Conservation (phyloP, 768 basidiomycete genomes). For the Lenzites betulinus region DNA sequence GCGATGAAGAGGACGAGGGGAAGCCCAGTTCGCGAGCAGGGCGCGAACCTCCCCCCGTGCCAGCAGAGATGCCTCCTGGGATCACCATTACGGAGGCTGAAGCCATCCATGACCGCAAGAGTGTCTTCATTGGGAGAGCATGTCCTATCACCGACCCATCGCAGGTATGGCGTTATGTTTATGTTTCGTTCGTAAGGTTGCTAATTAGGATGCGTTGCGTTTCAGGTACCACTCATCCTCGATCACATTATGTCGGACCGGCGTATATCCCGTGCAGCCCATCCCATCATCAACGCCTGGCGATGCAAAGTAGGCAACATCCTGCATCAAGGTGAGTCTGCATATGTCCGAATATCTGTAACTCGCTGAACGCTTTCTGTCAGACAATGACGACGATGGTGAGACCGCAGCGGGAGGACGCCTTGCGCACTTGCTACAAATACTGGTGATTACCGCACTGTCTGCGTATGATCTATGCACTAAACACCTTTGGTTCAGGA, state of each 20-base stretch:
- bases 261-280: constrained; percentile 72
- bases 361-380: not conserved
- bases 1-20: constrained; percentile 7
- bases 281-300: constrained; percentile 84
- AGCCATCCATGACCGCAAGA: constrained; percentile 84
- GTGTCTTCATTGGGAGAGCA: constrained; percentile 83
- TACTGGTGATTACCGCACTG: constrained; percentile 56
- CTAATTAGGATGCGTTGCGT: not conserved
- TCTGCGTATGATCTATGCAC: not conserved
- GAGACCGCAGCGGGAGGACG: constrained; percentile 92
- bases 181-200: not conserved
- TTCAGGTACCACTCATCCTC: constrained; percentile 68
- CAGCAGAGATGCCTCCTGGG: constrained; percentile 51
- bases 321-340: constrained; percentile 67
- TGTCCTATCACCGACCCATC: constrained; percentile 77
- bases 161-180: constrained; percentile 50
- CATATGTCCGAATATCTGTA: not conserved
- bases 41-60: constrained; percentile 15
- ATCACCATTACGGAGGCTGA: constrained; percentile 72
- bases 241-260: constrained; percentile 69
- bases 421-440: constrained; percentile 87
- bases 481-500: constrained; percentile 48
- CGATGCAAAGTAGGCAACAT: constrained; percentile 67
- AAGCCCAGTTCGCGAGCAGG: constrained; percentile 12
- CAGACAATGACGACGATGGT: constrained; percentile 94